These are phyloP conservation scores for Cicer cuneatum DNA, from an alignment of 306 rosid species.

Conservation along the genomic window DNA sequence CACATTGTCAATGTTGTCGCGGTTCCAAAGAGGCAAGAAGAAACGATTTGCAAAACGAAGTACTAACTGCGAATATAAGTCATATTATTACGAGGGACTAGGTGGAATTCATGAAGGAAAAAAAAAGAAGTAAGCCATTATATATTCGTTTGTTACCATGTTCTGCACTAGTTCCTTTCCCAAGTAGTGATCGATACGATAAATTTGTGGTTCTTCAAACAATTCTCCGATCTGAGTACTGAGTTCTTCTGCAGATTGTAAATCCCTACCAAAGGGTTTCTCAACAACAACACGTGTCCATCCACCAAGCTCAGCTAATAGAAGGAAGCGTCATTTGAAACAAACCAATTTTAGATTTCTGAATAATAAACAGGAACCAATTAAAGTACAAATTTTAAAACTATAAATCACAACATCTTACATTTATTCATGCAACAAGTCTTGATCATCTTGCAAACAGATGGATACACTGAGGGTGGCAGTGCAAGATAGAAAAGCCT, in stretches of 20 bases:
- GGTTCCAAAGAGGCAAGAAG: constrained; percentile 95
- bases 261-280: constrained; percentile 97
- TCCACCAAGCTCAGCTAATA: constrained; percentile 84
- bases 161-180: constrained; percentile 98
- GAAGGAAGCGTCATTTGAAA: constrained; percentile 35
- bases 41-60: constrained; percentile 97
- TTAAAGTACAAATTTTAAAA: constrained; percentile 12
- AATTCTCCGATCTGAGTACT: constrained; percentile 85
- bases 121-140: constrained; percentile 27
- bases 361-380: background rate
- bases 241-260: constrained; percentile 84
- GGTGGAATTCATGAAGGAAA: constrained; percentile 41
- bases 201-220: constrained; percentile 88
- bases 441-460: constrained; percentile 93
- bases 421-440: constrained; percentile 82
- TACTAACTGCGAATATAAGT: constrained; percentile 72
- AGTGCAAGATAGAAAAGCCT: constrained; percentile 98
- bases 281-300: constrained; percentile 99
- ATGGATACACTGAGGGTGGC: constrained; percentile 97
- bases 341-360: constrained; percentile 32
- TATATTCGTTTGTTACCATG: constrained; percentile 65
- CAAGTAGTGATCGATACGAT: constrained; percentile 97
- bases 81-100: constrained; percentile 41
- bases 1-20: constrained; percentile 88
- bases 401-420: constrained; percentile 54